Percentiles rank a stretch among this genome's conserved stretches.
These are phyloP conservation scores for Chrysosphaeria jannelii DNA, from an alignment of 2,329 filamentous ascomycete genomes.

Conservation along the genomic window DNA sequence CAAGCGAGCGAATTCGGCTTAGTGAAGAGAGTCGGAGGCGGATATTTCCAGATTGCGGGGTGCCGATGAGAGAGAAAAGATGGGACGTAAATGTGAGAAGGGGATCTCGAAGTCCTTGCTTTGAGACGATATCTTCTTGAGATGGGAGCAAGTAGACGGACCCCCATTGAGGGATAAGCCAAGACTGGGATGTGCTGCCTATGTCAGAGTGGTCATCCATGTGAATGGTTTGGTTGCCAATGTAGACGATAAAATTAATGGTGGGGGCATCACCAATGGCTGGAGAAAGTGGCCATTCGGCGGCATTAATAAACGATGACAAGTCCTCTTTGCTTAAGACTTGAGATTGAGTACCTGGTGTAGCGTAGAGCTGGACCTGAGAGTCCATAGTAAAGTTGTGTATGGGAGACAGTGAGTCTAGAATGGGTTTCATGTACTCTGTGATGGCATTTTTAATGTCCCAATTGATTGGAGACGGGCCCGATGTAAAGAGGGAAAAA, in stretches of 20 bases:
- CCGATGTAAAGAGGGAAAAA: constrained; percentile 76
- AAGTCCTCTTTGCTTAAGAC: constrained; percentile 61
- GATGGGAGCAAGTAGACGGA: constrained; percentile 28
- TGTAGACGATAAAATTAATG: constrained; percentile 82
- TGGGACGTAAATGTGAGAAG: constrained; percentile 81
- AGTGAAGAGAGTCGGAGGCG: constrained; percentile 64
- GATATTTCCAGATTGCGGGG: constrained; percentile 55
- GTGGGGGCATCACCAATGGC: constrained; percentile 84
- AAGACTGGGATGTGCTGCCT: constrained; percentile 24
- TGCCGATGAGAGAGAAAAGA: constrained; percentile 60
- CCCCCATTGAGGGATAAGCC: constrained; percentile 94
- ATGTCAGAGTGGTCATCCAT: constrained; percentile 6
- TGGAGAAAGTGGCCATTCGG: constrained; percentile 86
- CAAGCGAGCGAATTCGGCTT: constrained; percentile 57
- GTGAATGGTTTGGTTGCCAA: constrained; percentile 45
- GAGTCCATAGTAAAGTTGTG: constrained; percentile 92
- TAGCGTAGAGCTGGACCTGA: constrained; percentile 84
- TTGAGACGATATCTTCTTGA: constrained; percentile 22
- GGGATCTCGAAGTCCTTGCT: constrained; percentile 40
- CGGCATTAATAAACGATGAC: constrained; percentile 85
- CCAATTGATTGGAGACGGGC: constrained; percentile 56
- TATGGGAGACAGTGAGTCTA: constrained; percentile 50
- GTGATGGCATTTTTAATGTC: constrained; percentile 60
- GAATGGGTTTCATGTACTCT: constrained; percentile 52
- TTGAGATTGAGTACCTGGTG: constrained; percentile 27